A percentile compares a stretch with the other conserved stretches of the same genome.
Evolutionary conservation across 2,329 filamentous ascomycete species (phyloP).

Genomic region (Diplodia mutila): DNA sequence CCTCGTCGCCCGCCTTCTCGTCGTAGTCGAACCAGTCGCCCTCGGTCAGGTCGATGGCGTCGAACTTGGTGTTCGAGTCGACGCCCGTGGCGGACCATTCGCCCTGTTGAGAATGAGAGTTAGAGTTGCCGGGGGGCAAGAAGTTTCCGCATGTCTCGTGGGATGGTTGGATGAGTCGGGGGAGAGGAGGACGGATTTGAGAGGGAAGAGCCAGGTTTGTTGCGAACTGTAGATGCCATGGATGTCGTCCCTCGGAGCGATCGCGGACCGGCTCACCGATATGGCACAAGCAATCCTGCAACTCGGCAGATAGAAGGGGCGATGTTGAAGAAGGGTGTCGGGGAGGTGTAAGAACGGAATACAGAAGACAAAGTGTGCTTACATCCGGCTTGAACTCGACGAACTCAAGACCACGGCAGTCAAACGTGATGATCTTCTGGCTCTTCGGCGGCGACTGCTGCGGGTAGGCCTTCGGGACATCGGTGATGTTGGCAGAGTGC

Average conservation of each 20-base stretch:
- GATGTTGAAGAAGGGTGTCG: background rate
- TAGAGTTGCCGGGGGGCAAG: background rate
- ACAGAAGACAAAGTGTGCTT: constrained; percentile 34
- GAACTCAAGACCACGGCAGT: constrained; percentile 93
- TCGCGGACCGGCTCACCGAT: background rate
- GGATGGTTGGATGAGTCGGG: background rate
- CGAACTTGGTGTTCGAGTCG: constrained; percentile 82
- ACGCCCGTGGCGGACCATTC: constrained; percentile 84
- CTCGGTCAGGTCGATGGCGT: constrained; percentile 78
- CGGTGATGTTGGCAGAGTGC: constrained; percentile 82
- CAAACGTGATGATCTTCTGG: constrained; percentile 84
- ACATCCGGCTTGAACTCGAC: constrained; percentile 89
- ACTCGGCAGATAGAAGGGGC: too few relatives aligned
- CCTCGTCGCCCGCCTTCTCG: constrained; percentile 88
- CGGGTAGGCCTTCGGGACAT: constrained; percentile 71
- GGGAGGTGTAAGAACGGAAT: background rate
- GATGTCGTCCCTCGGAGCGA: background rate
- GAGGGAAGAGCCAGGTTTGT: background rate
- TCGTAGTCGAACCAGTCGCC: constrained; percentile 99
- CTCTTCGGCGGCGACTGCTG: constrained; percentile 72
- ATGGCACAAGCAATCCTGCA: background rate
- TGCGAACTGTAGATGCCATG: background rate
- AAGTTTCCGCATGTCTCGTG: background rate
- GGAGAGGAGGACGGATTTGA: background rate
- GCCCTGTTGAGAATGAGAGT: constrained; percentile 60